Percentiles rank a stretch among this genome's conserved stretches.
These are phyloP conservation scores for Medicago lupulina DNA, from an alignment of 306 rosid genomes.

Conservation along the genomic window DNA sequence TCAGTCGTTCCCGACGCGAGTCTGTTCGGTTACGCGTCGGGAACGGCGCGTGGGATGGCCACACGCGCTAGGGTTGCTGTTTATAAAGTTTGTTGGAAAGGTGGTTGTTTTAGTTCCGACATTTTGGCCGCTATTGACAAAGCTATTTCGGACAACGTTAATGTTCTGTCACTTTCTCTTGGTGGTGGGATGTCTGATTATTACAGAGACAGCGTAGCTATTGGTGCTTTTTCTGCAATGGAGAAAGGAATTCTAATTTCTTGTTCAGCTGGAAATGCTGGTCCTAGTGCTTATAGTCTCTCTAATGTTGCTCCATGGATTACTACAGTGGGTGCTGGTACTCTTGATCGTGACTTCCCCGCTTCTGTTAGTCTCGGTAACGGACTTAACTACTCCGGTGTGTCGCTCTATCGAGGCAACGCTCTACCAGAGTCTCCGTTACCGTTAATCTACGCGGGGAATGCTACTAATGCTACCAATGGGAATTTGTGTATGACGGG, in stretches of 20 bases:
- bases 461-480: slow-evolving; percentile 58
- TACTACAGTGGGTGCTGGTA: slow-evolving; percentile 94
- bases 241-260: slow-evolving; percentile 84
- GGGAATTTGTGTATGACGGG: slow-evolving; percentile 86
- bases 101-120: slow-evolving; percentile 96
- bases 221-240: slow-evolving; percentile 87
- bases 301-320: slow-evolving; percentile 93
- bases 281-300: slow-evolving; percentile 68
- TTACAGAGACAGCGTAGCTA: slow-evolving; percentile 78
- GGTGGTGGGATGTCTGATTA: slow-evolving; percentile 90
- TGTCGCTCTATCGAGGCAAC: slow-evolving; percentile 73
- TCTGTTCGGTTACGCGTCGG: slow-evolving; percentile 67
- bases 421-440: slow-evolving; percentile 51
- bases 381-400: slow-evolving; percentile 82
- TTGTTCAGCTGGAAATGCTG: slow-evolving; percentile 91
- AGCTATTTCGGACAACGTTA: slow-evolving; percentile 69
- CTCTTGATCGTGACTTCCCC: slow-evolving; percentile 95
- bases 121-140: slow-evolving; percentile 76
- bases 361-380: slow-evolving; percentile 73
- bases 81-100: slow-evolving; percentile 89
- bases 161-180: slow-evolving; percentile 84
- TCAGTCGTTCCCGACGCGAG: slow-evolving; percentile 64
- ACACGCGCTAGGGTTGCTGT: slow-evolving; percentile 75
- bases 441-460: slow-evolving; percentile 74
- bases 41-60: slow-evolving; percentile 97